Evolutionary conservation across 495 filamentous ascomycete species (phyloP).

Genomic region (Aspergillus ellipticus): DNA sequence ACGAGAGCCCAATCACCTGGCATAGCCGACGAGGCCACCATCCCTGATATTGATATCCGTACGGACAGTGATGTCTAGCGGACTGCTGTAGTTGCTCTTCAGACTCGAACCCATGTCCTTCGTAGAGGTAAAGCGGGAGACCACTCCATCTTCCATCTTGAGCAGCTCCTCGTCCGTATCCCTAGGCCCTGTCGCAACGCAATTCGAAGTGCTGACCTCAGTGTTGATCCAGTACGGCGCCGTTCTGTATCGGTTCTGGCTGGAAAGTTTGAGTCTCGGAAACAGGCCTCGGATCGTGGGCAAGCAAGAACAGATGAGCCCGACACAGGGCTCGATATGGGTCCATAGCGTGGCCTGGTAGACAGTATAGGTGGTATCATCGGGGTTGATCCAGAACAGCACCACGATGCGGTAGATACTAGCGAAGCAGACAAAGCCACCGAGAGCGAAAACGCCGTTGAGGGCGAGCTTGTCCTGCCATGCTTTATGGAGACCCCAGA

Average conservation of each 20-base stretch:
- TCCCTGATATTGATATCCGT: slow-evolving; percentile 20
- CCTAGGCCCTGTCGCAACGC: slow-evolving; percentile 22
- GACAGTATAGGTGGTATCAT: slow-evolving; percentile 42
- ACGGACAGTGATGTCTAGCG: slow-evolving; percentile 28
- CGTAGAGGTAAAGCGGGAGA: slow-evolving; percentile 7
- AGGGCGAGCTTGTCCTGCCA: slow-evolving; percentile 46
- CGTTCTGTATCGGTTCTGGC: slow-evolving; percentile 19
- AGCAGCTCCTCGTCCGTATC: slow-evolving; percentile 29
- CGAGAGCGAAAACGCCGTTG: slow-evolving; percentile 45
- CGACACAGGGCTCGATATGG: slow-evolving; percentile 53
- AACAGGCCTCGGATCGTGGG: slow-evolving; percentile 55
- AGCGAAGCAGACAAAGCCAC: slow-evolving; percentile 46
- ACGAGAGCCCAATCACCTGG: no score
- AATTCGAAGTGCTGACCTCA: slow-evolving; percentile 25
- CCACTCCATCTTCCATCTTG: slow-evolving; percentile 29
- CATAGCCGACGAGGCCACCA: not conserved
- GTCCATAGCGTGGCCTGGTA: slow-evolving; percentile 56
- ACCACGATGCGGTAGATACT: slow-evolving; percentile 54
- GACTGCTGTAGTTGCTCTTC: not conserved
- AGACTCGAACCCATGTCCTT: not conserved
- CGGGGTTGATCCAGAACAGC: slow-evolving; percentile 49
- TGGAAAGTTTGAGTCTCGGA: slow-evolving; percentile 30
- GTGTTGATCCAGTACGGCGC: slow-evolving; percentile 30
- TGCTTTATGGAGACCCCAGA: slow-evolving; percentile 41
- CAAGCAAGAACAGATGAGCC: slow-evolving; percentile 54